phyloP scores from a whole-genome alignment of 495 filamentous ascomycete species.

The Halenospora varia region DNA sequence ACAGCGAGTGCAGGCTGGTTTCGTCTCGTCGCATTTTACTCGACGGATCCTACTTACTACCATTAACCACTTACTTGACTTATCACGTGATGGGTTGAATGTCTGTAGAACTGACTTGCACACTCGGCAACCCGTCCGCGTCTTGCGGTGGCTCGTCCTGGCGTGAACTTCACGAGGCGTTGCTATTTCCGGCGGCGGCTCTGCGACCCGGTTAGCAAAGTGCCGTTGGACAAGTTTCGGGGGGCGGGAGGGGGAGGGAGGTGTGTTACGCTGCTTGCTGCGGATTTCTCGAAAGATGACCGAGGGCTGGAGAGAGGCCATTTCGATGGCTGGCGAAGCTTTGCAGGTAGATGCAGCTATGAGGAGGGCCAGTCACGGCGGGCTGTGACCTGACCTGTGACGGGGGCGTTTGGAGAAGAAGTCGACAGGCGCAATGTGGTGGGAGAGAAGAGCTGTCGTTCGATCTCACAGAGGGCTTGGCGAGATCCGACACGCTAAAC shows the following conservation, averaged over 20 bases:
- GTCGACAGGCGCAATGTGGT: neutral
- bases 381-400: too few species aligned
- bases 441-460: neutral
- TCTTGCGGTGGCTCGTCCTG: neutral
- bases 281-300: neutral
- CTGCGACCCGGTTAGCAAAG: neutral
- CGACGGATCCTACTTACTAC: constrained; percentile 38
- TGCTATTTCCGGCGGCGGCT: neutral
- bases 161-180: neutral
- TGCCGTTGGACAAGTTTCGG: neutral
- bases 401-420: too few species aligned
- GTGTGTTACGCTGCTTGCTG: neutral
- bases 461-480: neutral
- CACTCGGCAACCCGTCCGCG: neutral
- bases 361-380: too few species aligned
- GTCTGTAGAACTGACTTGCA: neutral
- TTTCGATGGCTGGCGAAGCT: neutral
- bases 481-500: neutral
- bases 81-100: neutral
- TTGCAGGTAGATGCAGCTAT: neutral
- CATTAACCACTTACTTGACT: neutral
- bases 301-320: neutral
- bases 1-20: constrained; percentile 50
- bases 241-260: too few species aligned
- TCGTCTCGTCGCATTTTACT: constrained; percentile 56